Evolutionary conservation across 208 protist genomes (phyloP), one percentile per base, ranked within the genome.

Genomic region (Trypanosoma cruzi): DNA sequence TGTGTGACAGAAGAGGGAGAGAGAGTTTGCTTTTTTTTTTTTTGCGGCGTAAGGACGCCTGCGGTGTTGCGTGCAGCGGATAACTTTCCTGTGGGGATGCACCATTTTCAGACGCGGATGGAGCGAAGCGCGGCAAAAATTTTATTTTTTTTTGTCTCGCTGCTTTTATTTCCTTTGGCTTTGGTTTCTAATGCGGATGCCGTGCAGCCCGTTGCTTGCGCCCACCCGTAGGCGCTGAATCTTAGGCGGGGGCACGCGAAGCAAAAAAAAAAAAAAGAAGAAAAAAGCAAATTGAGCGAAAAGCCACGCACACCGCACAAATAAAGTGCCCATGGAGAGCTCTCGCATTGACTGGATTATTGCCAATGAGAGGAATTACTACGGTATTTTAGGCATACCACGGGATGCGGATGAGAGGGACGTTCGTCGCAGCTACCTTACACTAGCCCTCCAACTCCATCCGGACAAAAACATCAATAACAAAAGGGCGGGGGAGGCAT

Each of bases 381-480:
- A 88, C 42, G 71, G 59, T 31, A 57, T 88, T 20, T 42, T 88
- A 8, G 50, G 57, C 26, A 63, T 88, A 20, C 26, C 46, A 1
- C 61, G 44, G 24, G 54, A 61, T 36, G 70, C 82, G 5, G 57
- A 67, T 66, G 58, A 65, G 57, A 55, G 48, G 18, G 62, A 64
- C 16, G 79, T 88, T 29, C 71, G 78, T 22, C 64, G 70, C 34
- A 78, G 73, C 16, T 89, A 92, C 68, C 72, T 79, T 63, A 54
- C 32, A 24, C 46, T 84, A 14, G 74, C 79, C n/a, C 64, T 82
- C 16, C 63, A 85, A 32, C 73, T 85, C 32, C 86, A 92, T 60
- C 86, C 86, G 24, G 86, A 92, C 71, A 80, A 84, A 48, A 89
- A 83, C 61, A 26, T 29, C 4, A 40, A 68, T 34, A 77, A 79